Percentiles rank a stretch among this genome's conserved stretches.
Evolutionary conservation across 2,329 filamentous ascomycete species (phyloP).

Genomic region (Fusarium euwallaceae): DNA sequence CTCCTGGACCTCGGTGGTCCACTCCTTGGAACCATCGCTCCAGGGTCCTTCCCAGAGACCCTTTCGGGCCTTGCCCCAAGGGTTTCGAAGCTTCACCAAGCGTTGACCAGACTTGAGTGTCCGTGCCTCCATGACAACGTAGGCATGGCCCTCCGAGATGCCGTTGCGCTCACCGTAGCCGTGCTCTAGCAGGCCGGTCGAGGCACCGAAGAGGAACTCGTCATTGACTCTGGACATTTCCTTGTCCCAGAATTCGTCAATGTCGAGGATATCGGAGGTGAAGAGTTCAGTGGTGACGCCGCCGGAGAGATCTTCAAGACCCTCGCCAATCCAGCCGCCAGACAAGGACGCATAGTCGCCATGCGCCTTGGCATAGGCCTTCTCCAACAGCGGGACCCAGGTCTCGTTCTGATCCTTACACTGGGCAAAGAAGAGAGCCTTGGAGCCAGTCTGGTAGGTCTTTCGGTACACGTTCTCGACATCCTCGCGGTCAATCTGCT

Average conservation of each 20-base stretch:
- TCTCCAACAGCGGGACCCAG: slow-evolving; percentile 84
- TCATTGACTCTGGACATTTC: slow-evolving; percentile 85
- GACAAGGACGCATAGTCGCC: slow-evolving; percentile 80
- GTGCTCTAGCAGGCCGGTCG: slow-evolving; percentile 72
- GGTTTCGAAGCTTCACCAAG: slow-evolving; percentile 70
- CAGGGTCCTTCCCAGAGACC: slow-evolving; percentile 72
- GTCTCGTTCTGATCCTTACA: slow-evolving; percentile 83
- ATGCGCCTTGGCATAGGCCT: slow-evolving; percentile 87
- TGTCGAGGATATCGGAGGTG: slow-evolving; percentile 79
- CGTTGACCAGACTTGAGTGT: slow-evolving; percentile 65
- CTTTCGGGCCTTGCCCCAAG: slow-evolving; percentile 70
- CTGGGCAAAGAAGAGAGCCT: slow-evolving; percentile 83
- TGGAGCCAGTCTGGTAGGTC: slow-evolving; percentile 80
- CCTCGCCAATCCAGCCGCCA: slow-evolving; percentile 77
- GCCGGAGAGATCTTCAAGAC: slow-evolving; percentile 71
- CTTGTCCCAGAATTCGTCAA: slow-evolving; percentile 85
- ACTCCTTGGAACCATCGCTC: slow-evolving; percentile 72
- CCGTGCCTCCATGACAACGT: slow-evolving; percentile 71
- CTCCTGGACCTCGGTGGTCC: slow-evolving; percentile 68
- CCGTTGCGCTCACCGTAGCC: slow-evolving; percentile 72
- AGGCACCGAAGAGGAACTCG: slow-evolving; percentile 82
- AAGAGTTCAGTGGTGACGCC: slow-evolving; percentile 79
- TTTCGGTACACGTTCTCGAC: slow-evolving; percentile 79
- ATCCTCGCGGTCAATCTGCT: slow-evolving; percentile 81
- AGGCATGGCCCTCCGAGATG: slow-evolving; percentile 70